A percentile compares a stretch with the other conserved stretches of the same genome.
Evolutionary conservation across 2,329 filamentous ascomycete genomes (phyloP).

Genomic region (Orbilia quercus): DNA sequence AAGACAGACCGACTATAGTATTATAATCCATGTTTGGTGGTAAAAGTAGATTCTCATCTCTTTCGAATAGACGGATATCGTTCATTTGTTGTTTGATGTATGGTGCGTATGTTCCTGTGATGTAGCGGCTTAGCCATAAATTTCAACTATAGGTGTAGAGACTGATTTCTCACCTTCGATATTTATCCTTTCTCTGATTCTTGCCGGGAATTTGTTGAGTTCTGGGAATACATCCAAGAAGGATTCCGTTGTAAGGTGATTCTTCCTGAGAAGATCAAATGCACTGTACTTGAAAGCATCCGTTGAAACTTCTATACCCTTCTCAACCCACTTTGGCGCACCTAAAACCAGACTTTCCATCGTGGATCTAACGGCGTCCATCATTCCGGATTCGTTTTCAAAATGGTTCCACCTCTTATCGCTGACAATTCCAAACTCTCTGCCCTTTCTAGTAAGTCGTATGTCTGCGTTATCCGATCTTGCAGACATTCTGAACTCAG

Average conservation of each 20-base stretch:
- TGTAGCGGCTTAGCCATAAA: not conserved
- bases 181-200: slow-evolving; percentile 75
- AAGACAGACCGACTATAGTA: slow-evolving; percentile 76
- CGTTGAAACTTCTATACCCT: slow-evolving; percentile 75
- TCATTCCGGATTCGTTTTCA: slow-evolving; percentile 73
- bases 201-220: slow-evolving; percentile 68
- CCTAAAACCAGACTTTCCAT: slow-evolving; percentile 72
- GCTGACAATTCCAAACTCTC: slow-evolving; percentile 79
- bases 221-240: slow-evolving; percentile 71
- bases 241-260: slow-evolving; percentile 68
- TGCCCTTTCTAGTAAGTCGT: slow-evolving; percentile 82
- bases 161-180: slow-evolving; percentile 73
- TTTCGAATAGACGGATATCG: slow-evolving; percentile 74
- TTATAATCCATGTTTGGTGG: slow-evolving; percentile 81
- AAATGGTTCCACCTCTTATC: slow-evolving; percentile 81
- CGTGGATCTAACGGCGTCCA: slow-evolving; percentile 72
- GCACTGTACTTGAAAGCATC: slow-evolving; percentile 77
- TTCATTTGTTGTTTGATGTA: slow-evolving; percentile 80
- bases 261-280: slow-evolving; percentile 80
- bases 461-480: slow-evolving; percentile 94
- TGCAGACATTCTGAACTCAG: slow-evolving; percentile 92
- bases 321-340: slow-evolving; percentile 74
- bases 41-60: slow-evolving; percentile 79
- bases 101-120: slow-evolving; percentile 75
- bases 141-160: not conserved